phyloP scores from a whole-genome alignment of 2,329 filamentous ascomycete genomes.

The Colletotrichum ledebouriae region DNA sequence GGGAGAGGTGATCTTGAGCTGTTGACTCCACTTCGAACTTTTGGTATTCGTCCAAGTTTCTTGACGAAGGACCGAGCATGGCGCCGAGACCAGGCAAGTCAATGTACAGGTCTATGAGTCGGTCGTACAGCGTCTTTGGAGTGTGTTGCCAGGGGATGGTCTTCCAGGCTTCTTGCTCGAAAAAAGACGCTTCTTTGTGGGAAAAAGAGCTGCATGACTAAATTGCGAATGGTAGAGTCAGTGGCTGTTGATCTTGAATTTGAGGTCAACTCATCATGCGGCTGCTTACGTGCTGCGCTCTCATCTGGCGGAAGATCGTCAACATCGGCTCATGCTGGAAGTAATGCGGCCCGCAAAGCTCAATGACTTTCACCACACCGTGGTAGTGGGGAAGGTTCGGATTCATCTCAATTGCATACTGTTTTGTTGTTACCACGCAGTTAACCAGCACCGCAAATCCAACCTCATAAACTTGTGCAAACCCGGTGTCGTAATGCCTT shows the following conservation, averaged over 20 bases:
- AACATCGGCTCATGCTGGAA: conserved; percentile 34
- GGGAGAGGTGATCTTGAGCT: not conserved
- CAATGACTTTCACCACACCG: conserved; percentile 17
- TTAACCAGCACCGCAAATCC: too few relatives aligned
- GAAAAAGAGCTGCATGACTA: conserved; percentile 30
- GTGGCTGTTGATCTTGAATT: too few relatives aligned
- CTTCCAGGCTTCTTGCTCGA: conserved; percentile 22
- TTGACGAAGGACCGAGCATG: not conserved
- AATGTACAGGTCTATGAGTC: conserved; percentile 19
- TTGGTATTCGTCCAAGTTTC: not conserved
- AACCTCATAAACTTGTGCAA: too few relatives aligned
- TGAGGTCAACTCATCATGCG: too few relatives aligned
- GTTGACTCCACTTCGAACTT: not conserved
- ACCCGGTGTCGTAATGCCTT: too few relatives aligned
- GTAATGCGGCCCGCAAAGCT: conserved; percentile 27
- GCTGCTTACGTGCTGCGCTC: conserved; percentile 26
- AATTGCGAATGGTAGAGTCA: not conserved
- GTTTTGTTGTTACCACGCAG: not conserved
- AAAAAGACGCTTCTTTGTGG: conserved; percentile 16
- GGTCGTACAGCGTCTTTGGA: conserved; percentile 22
- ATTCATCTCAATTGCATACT: conserved; percentile 26
- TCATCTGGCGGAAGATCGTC: conserved; percentile 20
- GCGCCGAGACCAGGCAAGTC: conserved; percentile 16
- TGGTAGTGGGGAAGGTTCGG: conserved; percentile 18
- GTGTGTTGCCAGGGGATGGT: conserved; percentile 10